Evolutionary conservation across 129 eudicot genomes (phyloP).

Genomic region (Flaveria bidentis): DNA sequence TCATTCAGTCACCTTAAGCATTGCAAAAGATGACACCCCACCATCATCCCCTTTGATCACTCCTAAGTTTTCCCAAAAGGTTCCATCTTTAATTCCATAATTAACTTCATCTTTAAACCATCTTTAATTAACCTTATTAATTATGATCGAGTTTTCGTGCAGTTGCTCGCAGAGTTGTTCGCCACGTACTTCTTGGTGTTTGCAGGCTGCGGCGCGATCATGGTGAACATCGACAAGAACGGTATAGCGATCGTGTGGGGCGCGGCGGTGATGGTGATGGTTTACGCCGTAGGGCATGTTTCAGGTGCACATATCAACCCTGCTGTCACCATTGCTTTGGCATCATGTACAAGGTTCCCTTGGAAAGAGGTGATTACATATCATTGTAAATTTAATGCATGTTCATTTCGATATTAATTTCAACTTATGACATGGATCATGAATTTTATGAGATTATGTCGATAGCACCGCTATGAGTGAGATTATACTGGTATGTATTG

Average conservation of each 20-base stretch:
- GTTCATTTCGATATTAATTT: background rate
- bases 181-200: slow-evolving; percentile 83
- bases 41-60: slow-evolving; percentile 21
- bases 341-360: slow-evolving; percentile 71
- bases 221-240: slow-evolving; percentile 49
- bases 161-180: slow-evolving; percentile 73
- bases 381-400: background rate
- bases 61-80: slow-evolving; percentile 34
- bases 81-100: background rate
- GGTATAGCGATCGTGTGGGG: slow-evolving; percentile 78
- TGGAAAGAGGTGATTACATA: slow-evolving; percentile 66
- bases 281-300: slow-evolving; percentile 79
- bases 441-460: too few species aligned
- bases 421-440: background rate
- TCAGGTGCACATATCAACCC: slow-evolving; percentile 94
- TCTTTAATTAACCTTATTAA: background rate
- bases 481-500: too few species aligned
- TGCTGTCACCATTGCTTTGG: slow-evolving; percentile 85
- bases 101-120: background rate
- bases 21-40: slow-evolving; percentile 25
- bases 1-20: slow-evolving; percentile 28
- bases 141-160: background rate
- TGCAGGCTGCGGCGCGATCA: slow-evolving; percentile 72
- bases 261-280: slow-evolving; percentile 78
- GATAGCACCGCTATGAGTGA: too few species aligned